phyloP scores from a whole-genome alignment of 352 stramenopile genomes.

The Peronosclerospora sorghi region DNA sequence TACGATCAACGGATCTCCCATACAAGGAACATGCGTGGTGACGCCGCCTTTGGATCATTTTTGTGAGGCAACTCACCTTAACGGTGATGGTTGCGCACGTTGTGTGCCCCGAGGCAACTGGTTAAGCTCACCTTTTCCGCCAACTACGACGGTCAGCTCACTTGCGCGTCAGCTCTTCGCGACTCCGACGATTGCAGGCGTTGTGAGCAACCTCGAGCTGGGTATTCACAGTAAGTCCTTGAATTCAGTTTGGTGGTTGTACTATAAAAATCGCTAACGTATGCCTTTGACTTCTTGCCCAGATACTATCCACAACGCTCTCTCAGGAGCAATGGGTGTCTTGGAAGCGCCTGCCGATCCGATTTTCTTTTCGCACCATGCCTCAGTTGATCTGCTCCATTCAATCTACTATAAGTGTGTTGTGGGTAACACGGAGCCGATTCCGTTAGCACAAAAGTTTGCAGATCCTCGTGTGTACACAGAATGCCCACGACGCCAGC shows the following conservation, averaged over 20 bases:
- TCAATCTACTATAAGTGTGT: constrained; percentile 79
- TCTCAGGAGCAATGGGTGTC: constrained; percentile 55
- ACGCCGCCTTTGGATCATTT: constrained; percentile 52
- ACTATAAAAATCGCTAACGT: constrained; percentile 6
- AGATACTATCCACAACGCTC: constrained; percentile 75
- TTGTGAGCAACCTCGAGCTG: constrained; percentile 61
- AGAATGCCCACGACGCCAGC: constrained; percentile 32
- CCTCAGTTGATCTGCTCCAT: constrained; percentile 73
- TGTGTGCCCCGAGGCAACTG: constrained; percentile 72
- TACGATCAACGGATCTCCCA: constrained; percentile 55
- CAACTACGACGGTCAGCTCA: constrained; percentile 61
- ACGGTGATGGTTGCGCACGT: constrained; percentile 24
- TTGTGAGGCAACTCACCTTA: constrained; percentile 51
- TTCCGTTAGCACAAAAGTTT: constrained; percentile 46
- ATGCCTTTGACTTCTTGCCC: constrained; percentile 2
- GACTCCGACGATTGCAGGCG: constrained; percentile 44
- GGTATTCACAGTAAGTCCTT: constrained; percentile 59
- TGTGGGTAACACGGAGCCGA: constrained; percentile 43
- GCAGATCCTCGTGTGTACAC: constrained; percentile 49
- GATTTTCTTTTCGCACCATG: constrained; percentile 84
- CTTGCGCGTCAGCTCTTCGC: constrained; percentile 65
- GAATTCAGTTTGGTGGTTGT: not conserved
- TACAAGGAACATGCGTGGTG: constrained; percentile 45
- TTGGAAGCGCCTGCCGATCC: constrained; percentile 70
- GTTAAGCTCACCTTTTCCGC: constrained; percentile 35